Base-by-base conservation (phyloP, 2,329 filamentous ascomycete genomes). In the Colletotrichum neosansevieriae region DNA sequence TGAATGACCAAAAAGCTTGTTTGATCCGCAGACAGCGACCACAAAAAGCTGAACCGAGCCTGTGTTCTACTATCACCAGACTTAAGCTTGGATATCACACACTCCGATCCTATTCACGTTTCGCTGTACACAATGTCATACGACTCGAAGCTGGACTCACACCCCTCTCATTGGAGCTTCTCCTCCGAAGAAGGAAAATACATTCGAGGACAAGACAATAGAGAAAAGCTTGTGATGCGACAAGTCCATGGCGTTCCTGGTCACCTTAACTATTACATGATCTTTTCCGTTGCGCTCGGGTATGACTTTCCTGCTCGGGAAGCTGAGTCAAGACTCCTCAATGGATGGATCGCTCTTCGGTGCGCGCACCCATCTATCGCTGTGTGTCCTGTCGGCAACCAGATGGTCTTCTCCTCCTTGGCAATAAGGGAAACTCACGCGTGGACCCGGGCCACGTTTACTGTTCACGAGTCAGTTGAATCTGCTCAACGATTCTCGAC, bases 281-380 rank as follows among this genome's bases (percentile, higher is more conserved):
- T 51, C 3, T 58, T 24, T 5, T 24, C 24, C 24, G 32, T 24
- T 38, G 42, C 2, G 7, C 42, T 17, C 24, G 34, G 10, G 12
- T 58, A 64, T 32, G 13, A 42, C 24, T 34, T 58, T 15, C 17
- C 44, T 4, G 24, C n/a, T 11, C n/a, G 10, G 6, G 54, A 58
- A 21, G 36, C 61, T 21, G 53, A 51, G 24, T 21, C 21, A 9
- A 49, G 60, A 40, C 36, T 34, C 19, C 61, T 53, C 24, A 21
- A 29, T 15, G 53, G 53, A 13, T 64, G 53, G 61, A 44, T 58
- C 24, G n/a, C 45, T 6, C 13, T 64, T 17, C 44, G 54, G 7
- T 58, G 54, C 21, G 24, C 21, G 21, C 61, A 64, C n/a, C 61
- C 61, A n/a, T 64, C 61, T 10, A 58, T 64, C 15, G 61, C 42